Evolutionary conservation across 2,329 filamentous ascomycete species (phyloP).

Genomic region (Colletotrichum nymphaeae): DNA sequence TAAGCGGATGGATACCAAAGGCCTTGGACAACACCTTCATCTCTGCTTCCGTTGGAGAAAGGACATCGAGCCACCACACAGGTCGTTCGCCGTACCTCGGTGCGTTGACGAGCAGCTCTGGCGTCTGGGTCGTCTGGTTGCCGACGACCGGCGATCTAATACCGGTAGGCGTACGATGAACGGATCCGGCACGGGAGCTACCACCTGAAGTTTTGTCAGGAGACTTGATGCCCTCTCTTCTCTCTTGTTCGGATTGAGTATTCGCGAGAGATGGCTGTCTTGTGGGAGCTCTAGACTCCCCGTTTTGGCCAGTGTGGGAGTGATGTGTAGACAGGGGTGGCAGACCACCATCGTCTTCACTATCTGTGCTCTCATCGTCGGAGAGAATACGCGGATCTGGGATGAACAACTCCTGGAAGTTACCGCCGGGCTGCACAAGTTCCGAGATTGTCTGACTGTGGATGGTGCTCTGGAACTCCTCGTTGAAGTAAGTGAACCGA

Average conservation of each 20-base stretch:
- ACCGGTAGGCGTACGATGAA: constrained; percentile 59
- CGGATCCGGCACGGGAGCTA: constrained; percentile 50
- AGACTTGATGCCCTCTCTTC: constrained; percentile 42
- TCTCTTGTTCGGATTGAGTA: constrained; percentile 41
- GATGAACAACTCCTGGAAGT: constrained; percentile 89
- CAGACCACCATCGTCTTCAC: constrained; percentile 49
- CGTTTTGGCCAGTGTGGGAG: constrained; percentile 46
- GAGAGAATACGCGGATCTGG: constrained; percentile 83
- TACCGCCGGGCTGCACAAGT: constrained; percentile 84
- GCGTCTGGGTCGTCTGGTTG: constrained; percentile 41
- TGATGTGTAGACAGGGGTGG: constrained; percentile 37
- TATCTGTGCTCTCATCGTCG: constrained; percentile 77
- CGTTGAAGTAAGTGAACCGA: constrained; percentile 98
- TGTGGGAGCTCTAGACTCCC: constrained; percentile 57
- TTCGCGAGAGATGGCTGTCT: constrained; percentile 57
- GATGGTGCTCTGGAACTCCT: constrained; percentile 94
- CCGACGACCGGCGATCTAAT: constrained; percentile 49
- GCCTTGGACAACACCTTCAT: constrained; percentile 95
- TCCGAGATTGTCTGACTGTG: constrained; percentile 97
- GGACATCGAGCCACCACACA: constrained; percentile 96
- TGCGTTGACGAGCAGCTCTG: constrained; percentile 53
- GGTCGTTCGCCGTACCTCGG: constrained; percentile 82
- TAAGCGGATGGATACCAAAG: constrained; percentile 95
- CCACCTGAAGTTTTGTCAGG: constrained; percentile 46
- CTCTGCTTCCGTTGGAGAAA: constrained; percentile 90